These are phyloP conservation scores for Paramecium caudatum DNA, from an alignment of 73 alveolate genomes.

Conservation along the genomic window DNA sequence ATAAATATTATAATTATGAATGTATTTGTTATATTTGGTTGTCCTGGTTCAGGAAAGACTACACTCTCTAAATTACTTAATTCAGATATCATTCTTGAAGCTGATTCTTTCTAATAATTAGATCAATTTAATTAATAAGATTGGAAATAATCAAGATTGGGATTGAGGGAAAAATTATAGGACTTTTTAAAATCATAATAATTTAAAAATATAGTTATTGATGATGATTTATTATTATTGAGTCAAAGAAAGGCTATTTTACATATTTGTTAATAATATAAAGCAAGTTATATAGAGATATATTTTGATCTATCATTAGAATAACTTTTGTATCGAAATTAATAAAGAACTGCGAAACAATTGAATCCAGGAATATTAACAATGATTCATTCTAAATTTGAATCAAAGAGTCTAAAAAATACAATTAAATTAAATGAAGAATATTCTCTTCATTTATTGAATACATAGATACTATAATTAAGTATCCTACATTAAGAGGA, in stretches of 20 bases:
- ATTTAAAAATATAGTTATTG: background rate
- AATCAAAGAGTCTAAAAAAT: conserved; percentile 13
- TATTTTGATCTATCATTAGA: background rate
- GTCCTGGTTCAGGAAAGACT: conserved; percentile 68
- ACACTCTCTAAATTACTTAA: conserved; percentile 11
- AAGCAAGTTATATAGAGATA: conserved; percentile 16
- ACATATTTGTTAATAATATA: conserved; percentile 31
- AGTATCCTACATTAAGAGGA: too few species aligned
- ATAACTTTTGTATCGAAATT: background rate
- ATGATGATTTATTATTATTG: conserved; percentile 46
- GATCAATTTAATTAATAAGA: background rate
- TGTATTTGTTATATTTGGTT: conserved; percentile 36
- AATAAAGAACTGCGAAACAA: background rate
- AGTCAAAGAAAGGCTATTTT: conserved; percentile 20
- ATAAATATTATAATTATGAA: too few species aligned
- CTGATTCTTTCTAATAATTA: background rate
- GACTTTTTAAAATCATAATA: background rate
- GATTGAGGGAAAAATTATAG: background rate
- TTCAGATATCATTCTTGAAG: conserved; percentile 12
- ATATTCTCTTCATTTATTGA: background rate
- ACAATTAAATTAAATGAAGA: background rate
- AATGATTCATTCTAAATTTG: background rate
- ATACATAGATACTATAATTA: too few species aligned
- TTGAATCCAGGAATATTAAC: background rate
- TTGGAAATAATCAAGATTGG: conserved; percentile 7